Evolutionary conservation across 352 stramenopile genomes (phyloP), one percentile per base, ranked within the genome.

Genomic region (Elongisporangium undulatum): DNA sequence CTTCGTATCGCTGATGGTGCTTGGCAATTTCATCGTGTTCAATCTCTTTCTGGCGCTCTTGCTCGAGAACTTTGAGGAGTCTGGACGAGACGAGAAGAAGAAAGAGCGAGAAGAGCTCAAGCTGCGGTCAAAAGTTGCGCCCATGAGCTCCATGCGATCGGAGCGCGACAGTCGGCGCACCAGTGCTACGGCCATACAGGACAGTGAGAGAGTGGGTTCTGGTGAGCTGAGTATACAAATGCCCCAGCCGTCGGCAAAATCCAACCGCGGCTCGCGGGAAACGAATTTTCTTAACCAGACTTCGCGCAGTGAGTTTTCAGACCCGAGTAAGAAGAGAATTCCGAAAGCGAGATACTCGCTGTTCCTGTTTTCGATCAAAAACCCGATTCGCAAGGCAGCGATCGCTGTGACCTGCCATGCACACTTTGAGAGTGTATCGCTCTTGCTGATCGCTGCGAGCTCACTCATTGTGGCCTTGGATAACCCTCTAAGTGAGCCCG

Each of bases 41-140:
- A 97, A 95, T 59, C 60, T 97, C 15, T 96, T 97, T 55, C 73
- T 96, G 0, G 89, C 87, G 2, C 94, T 97, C 29, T 65, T 97
- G 24, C 68, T 97, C 5, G 71, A 66, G 9, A 86, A 92, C 49
- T 96, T 97, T 64, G 79, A 89, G 48, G 71, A 82, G 50, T 71
- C 71, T 2, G 72, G 66, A 21, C 67, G 79, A 24, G 67, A 79
- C 24, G 67, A 74, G 23, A 70, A 72, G 22, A 56, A 66, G 54
- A 62, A 75, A 49, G 69, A 69, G 21, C 54, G 59, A 0, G 60
- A 75, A 10, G 62, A 79, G 53, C 56, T 77, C 41, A 59, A 52
- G 17, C 54, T 64, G 51, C 45, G 21, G 16, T 51, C 38, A 12
- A 26, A 41, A 4, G 56, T 67, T 22, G 41, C 26, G 4, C 61